Conservation (phyloP, 306 rosid species). For the Quercus agrifolia region DNA sequence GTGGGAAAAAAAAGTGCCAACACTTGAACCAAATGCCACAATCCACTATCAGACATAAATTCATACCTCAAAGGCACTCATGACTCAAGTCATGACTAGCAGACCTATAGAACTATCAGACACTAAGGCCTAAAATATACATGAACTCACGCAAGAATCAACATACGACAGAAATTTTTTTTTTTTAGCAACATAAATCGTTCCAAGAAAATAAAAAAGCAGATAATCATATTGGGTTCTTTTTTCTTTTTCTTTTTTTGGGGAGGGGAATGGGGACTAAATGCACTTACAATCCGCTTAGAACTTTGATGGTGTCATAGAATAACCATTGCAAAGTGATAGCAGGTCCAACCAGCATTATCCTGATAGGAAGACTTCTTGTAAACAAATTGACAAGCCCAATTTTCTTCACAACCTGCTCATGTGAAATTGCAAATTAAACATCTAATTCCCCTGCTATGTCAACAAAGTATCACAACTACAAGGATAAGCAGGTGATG, state of each 20-base stretch:
- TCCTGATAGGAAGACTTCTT: constrained; percentile 10
- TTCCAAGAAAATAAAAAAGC: neutral
- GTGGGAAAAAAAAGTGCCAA: neutral
- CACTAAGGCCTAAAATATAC: neutral
- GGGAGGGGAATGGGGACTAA: neutral
- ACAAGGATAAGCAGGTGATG: neutral
- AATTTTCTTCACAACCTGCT: constrained; percentile 4
- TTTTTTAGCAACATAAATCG: neutral
- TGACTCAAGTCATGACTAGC: neutral
- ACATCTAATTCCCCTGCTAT: neutral
- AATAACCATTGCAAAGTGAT: constrained; percentile 9
- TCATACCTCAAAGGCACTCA: neutral
- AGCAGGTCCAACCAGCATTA: constrained; percentile 9
- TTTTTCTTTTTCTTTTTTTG: too few species aligned
- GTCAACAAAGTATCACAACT: neutral
- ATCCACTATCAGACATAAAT: neutral
- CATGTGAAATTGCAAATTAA: neutral
- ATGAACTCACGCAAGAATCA: too few species aligned
- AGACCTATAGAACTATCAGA: neutral
- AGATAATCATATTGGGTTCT: neutral
- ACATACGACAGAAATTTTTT: too few species aligned
- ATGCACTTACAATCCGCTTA: constrained; percentile 3
- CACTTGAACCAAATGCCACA: neutral
- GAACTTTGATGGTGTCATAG: constrained; percentile 5
- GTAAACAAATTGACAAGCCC: constrained; percentile 2